Evolutionary conservation across 352 stramenopile species (phyloP), one percentile per base, ranked within the genome.

Genomic region (Phytopythium ostracodes): DNA sequence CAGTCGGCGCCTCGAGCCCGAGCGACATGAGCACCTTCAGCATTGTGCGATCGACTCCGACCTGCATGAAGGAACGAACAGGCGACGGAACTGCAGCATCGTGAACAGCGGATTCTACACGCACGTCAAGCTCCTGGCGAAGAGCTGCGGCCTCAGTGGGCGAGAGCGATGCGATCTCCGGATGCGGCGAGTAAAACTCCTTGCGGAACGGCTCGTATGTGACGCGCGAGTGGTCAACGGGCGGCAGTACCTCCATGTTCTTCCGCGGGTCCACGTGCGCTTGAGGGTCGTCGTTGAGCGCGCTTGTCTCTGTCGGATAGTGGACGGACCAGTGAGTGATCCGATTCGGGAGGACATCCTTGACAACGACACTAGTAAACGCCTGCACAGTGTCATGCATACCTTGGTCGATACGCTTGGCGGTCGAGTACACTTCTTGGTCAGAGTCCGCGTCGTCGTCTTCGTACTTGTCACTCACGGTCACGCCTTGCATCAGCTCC

Each of bases 131-230:
- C 51, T 93, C 79, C 1, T 65, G 58, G 0, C 73, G 75, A 33
- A 92, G 56, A 22, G 60, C 71, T 0, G 66, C 61, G 11, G 89
- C 72, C 35, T 91, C 70, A 0, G 63, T 44, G 4, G 56, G 50
- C 22, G 59, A 77, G 20, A 89, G 66, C 9, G 60, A 38, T 6
- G 55, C 60, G 25, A 85, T 70, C 42, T 84, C 76, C n/a, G 65
- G 64, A 24, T 90, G 71, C 6, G 68, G 60, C 33, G 64, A 66
- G 62, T 95, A 97, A 49, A 96, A 94, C 17, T 54, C 47, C 65
- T 91, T 95, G 8, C 84, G 75, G 67, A 96, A 96, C 22, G 83
- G 53, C 67, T 96, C 87, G 58, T 97, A 97, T 44, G 72, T 31
- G 42, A 96, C 77, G 18, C 53, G 69, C 0, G 68, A 67, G 63